Evolutionary conservation across 2,329 filamentous ascomycete genomes (phyloP), one percentile per base, ranked within the genome.

Genomic region (Aureobasidium sp.): DNA sequence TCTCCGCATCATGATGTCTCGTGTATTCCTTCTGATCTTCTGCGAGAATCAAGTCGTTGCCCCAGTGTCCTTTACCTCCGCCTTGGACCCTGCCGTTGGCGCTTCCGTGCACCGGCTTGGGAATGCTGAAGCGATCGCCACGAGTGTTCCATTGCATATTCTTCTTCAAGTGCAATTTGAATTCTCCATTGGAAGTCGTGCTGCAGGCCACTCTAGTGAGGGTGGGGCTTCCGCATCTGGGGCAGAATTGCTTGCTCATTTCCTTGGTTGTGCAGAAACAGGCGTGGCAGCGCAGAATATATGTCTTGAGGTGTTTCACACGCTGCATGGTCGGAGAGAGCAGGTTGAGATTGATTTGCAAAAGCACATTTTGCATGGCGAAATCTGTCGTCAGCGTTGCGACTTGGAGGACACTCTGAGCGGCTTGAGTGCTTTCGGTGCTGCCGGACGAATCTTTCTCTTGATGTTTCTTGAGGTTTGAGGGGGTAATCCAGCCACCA

Each of bases 111-210:
- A 89, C 84, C 0, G 94, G 90, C 78, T 97, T 97, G 1, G 94
- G 94, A 48, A 99, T 86, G 73, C 91, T 95, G 79, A 88, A 99
- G 41, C 90, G 85, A 74, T 97, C 94, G 58, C 94, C 94, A 27
- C 92, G 84, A 68, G 88, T 96, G 76, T 96, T 97, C 87, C 88
- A 96, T 77, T 97, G 91, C 80, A 94, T 96, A 75, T 96, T 96
- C 75, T 87, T 87, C 80, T 96, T 96, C 64, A 99, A 80, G 72
- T 97, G 90, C 64, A 99, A 76, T 63, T 83, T 86, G 78, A 97
- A 95, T 68, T 87, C 85, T 57, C 94, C 94, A 56, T 86, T 83
- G 29, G 85, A 80, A 70, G 92, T 87, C 3, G 91, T 97, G 31
- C 88, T 89, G 81, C 92, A 97, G 27, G 88, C 88, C 0, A 92